Base-by-base conservation (phyloP, 2,329 filamentous ascomycete genomes). In the Venturia carpophila region DNA sequence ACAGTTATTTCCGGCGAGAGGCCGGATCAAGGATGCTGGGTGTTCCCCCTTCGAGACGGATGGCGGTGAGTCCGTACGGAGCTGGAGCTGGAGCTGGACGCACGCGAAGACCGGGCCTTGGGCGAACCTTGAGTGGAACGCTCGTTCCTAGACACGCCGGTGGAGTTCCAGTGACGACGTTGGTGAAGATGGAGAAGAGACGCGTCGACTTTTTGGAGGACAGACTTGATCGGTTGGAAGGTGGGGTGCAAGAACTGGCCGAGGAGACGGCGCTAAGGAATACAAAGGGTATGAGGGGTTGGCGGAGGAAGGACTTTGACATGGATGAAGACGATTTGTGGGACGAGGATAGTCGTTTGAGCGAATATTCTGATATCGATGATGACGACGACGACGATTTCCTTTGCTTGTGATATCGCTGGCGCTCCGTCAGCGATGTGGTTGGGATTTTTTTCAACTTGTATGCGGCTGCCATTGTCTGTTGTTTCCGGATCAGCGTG, bases 171-270 rank as follows among this genome's bases (percentile, higher is more conserved):
- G 6, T 58, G 5, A 58, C 37, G 52, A 37, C 52, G 27, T 9
- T 58, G 27, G 30, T 37, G 52, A 58, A 58, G 30, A 58, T 37
- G 52, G 52, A 58, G 30, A 37, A 58, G 30, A 58, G 52, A 58
- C 52, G 52, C 15, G 52, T 58, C 3, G 52, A 58, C 37, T 19
- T 58, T 4, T n/a, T 58, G 15, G 52, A 58, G 30, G 52, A 58
- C n/a, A 58, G 52, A 21, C 52, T 58, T 58, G 30, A 58, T 10
- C 52, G 30, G 3, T 37, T 58, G 52, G 52, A 58, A 58, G 52
- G 27, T 37, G 52, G 52, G 19, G 52, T 58, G 15, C 30, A 58
- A 24, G 30, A 58, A 21, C 37, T 58, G 52, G 52, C 52, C 3
- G 52, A 58, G 19, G 17, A 58, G 27, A 58, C 52, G 15, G 52